These are phyloP conservation scores for Emergomyces orientalis DNA, from an alignment of 2,329 filamentous ascomycete genomes.

Conservation along the genomic window DNA sequence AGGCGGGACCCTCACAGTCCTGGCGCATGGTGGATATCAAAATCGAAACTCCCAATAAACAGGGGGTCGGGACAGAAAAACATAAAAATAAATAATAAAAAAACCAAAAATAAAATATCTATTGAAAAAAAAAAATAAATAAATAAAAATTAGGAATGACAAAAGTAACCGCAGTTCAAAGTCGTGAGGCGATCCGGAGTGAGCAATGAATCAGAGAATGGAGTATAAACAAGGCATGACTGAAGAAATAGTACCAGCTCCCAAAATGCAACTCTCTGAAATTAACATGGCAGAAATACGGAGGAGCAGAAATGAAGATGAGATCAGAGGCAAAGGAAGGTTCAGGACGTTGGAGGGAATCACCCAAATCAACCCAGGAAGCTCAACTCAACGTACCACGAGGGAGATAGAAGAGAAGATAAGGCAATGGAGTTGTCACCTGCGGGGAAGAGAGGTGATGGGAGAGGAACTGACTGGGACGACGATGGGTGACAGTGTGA, in stretches of 20 bases:
- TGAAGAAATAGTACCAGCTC: neutral
- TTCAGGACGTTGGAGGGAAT: neutral
- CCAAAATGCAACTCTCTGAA: neutral
- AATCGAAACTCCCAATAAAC: neutral
- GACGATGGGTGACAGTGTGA: neutral
- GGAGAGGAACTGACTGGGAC: neutral
- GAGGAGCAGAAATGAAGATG: neutral
- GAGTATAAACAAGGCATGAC: neutral
- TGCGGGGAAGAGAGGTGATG: no score
- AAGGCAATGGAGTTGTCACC: neutral
- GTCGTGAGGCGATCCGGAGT: no score
- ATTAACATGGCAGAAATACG: neutral
- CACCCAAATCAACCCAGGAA: neutral
- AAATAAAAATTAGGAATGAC: neutral
- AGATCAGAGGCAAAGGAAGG: neutral
- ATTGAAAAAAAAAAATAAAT: neutral
- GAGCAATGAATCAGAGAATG: neutral
- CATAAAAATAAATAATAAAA: neutral
- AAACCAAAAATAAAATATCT: neutral
- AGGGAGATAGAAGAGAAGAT: neutral
- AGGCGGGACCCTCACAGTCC: conserved; percentile 49
- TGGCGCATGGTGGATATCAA: conserved; percentile 21
- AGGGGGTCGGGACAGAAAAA: no score
- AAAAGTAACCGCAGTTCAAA: no score
- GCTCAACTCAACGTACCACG: neutral